Conservation (phyloP, 2,329 filamentous ascomycete species). For the Ramularia endophylla region DNA sequence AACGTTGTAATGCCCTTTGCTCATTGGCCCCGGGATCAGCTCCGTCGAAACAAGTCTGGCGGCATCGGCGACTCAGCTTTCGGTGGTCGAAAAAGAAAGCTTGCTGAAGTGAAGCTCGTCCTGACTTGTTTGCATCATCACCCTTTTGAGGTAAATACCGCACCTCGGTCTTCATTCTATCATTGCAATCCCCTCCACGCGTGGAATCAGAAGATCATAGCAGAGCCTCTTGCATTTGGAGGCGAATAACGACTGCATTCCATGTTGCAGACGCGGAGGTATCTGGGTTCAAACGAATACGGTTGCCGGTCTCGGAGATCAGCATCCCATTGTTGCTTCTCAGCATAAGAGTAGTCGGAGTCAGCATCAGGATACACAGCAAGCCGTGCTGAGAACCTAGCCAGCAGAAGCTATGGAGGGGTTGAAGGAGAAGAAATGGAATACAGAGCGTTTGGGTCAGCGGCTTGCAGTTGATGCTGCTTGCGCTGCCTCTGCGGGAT, state of each 20-base stretch:
- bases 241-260: not conserved
- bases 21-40: no score
- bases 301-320: constrained; percentile 16
- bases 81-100: no score
- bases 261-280: constrained; percentile 7
- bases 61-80: no score
- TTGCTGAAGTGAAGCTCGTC: no score
- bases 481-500: constrained; percentile 65
- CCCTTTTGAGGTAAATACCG: not conserved
- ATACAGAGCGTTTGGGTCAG: constrained; percentile 64
- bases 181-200: no score
- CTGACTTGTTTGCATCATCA: not conserved
- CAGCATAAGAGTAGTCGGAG: constrained; percentile 1
- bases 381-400: not conserved
- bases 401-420: constrained; percentile 1
- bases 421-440: constrained; percentile 49
- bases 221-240: not conserved
- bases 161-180: not conserved
- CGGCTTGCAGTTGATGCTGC: constrained; percentile 63
- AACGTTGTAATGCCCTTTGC: no score
- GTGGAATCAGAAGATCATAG: no score
- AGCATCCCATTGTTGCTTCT: constrained; percentile 9
- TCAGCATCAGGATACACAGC: not conserved
- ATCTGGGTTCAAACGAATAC: constrained; percentile 16
- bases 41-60: no score